Conservation (phyloP, 2,329 filamentous ascomycete species). For the Colletotrichum zoysiae region DNA sequence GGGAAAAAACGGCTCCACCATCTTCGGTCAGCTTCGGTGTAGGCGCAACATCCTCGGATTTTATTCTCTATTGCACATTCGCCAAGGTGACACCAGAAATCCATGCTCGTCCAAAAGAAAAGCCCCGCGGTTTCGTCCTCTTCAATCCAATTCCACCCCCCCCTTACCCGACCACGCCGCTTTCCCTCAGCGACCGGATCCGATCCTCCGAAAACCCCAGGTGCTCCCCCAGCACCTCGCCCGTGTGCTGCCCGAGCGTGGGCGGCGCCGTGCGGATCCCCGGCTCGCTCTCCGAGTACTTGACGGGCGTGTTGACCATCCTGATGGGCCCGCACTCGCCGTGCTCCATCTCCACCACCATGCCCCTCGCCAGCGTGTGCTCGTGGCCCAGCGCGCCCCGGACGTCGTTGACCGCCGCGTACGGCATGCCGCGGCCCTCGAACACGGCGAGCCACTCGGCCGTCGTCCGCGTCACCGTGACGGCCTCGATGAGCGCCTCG, state of each 20-base stretch:
- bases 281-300: conserved; percentile 87
- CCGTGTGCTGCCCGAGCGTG: conserved; percentile 87
- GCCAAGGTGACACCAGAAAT: background rate
- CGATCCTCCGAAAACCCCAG: conserved; percentile 70
- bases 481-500: conserved; percentile 81
- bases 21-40: background rate
- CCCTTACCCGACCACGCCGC: conserved; percentile 72
- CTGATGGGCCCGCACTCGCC: conserved; percentile 85
- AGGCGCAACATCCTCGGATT: background rate
- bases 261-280: conserved; percentile 84
- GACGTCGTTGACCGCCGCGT: conserved; percentile 91
- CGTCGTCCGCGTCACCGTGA: conserved; percentile 83
- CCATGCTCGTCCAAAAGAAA: background rate
- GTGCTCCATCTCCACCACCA: conserved; percentile 92
- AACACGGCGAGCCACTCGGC: conserved; percentile 88
- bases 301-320: conserved; percentile 93
- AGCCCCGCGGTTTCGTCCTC: too few relatives aligned
- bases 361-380: conserved; percentile 86
- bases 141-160: background rate
- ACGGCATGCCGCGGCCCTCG: conserved; percentile 94
- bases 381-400: conserved; percentile 85
- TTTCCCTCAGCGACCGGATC: conserved; percentile 72
- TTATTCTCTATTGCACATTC: background rate
- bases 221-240: conserved; percentile 77
- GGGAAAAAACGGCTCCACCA: accelerated